Evolutionary conservation across 2,329 filamentous ascomycete genomes (phyloP).

Genomic region (Epichloe glyceriae): DNA sequence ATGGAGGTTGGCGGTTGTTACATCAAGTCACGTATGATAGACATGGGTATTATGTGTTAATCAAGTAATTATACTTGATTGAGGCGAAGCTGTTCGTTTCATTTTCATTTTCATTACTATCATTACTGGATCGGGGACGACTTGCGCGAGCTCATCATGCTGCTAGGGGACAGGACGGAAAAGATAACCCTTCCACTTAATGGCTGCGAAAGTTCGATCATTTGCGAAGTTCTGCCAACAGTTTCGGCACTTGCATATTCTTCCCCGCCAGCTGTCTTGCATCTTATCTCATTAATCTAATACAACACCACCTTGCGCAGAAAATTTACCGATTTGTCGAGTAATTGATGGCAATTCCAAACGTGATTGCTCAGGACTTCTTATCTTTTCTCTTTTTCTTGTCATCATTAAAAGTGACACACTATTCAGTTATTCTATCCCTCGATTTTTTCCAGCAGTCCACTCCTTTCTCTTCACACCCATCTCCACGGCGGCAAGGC

Average conservation of each 20-base stretch:
- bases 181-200: background rate
- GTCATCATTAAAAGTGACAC: too few relatives aligned
- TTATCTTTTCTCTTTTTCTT: background rate
- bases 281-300: background rate
- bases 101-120: background rate
- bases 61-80: background rate
- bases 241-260: too few relatives aligned
- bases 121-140: background rate
- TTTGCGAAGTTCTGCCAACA: background rate
- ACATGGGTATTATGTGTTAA: constrained; percentile 2
- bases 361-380: background rate
- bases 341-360: background rate
- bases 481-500: constrained; percentile 84
- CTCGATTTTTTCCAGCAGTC: constrained; percentile 54
- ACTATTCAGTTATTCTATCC: constrained; percentile 12
- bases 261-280: background rate
- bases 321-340: too few relatives aligned
- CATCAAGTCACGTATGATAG: constrained; percentile 5
- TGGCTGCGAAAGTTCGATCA: too few relatives aligned
- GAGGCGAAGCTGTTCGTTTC: background rate
- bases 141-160: background rate
- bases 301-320: background rate
- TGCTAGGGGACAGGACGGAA: background rate
- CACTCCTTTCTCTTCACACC: constrained; percentile 77
- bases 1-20: background rate